Base-by-base conservation (phyloP, 2,329 filamentous ascomycete species). In the Cadophora gregata region DNA sequence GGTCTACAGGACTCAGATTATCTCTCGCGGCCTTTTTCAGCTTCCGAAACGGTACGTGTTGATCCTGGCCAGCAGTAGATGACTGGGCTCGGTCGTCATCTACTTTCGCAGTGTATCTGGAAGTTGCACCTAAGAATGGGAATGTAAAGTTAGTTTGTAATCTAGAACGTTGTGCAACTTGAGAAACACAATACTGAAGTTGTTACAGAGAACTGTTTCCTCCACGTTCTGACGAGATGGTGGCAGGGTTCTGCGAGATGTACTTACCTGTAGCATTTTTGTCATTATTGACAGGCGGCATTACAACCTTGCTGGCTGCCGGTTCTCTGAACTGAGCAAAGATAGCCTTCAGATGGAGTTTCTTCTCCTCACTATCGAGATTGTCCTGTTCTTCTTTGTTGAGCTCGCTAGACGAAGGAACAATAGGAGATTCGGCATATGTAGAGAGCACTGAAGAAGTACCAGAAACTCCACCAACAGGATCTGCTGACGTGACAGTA, bases 261-360 rank as follows among this genome's bases (percentile, higher is more conserved):
- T 8, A 21, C 42, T 21, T 21, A 47, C 42, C n/a, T 47, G n/a
- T 21, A 47, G 42, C n/a, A 3, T 21, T 25, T 38, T n/a, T 12
- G 10, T 19, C 14, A 58, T 6, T 6, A 4, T 10, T 19, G 55
- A 25, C 33, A 25, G n/a, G 12, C 5, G 27, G 45, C 19, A 8
- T 27, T 9, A 4, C 59, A 8, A 29, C 12, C 25, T 25, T 8
- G 29, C 25, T 60, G 5, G 58, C 25, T 45, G 24, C 14, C 8
- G 58, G 29, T 38, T 10, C 27, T 33, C 21, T 25, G 12, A 62
- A 7, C 9, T 56, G 36, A 45, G 48, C 61, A 42, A 45, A 63
- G n/a, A 63, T 33, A 29, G 48, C 36, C 42, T 63, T 42, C 14
- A 55, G n/a, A 42, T 63, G 55, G 16, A 21, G 33, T n/a, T 14